These are phyloP conservation scores for Kwoniella botswanensis DNA, from an alignment of 768 basidiomycete genomes.

Conservation along the genomic window DNA sequence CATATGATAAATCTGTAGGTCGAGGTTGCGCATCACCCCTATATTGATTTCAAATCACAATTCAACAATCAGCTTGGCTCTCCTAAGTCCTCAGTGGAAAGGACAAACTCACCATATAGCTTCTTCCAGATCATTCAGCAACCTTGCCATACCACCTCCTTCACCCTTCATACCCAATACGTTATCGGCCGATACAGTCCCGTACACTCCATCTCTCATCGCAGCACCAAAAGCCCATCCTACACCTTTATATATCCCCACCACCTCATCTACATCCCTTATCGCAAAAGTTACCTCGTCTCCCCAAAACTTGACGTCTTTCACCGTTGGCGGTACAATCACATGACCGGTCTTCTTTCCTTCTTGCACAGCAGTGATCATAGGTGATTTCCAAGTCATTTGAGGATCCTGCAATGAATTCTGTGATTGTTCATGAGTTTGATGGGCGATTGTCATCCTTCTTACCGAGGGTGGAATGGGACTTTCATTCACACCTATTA, in stretches of 20 bases:
- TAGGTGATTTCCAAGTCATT: constrained; percentile 30
- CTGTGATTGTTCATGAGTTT: background rate
- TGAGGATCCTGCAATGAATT: background rate
- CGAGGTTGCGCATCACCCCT: constrained; percentile 50
- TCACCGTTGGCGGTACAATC: constrained; percentile 14
- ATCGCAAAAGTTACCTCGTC: constrained; percentile 41
- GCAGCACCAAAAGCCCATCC: constrained; percentile 41
- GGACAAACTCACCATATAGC: constrained; percentile 38
- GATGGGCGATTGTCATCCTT: constrained; percentile 9
- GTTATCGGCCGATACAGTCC: constrained; percentile 32
- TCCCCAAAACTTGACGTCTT: constrained; percentile 41
- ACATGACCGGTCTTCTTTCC: constrained; percentile 37
- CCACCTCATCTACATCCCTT: constrained; percentile 45
- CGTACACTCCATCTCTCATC: constrained; percentile 38
- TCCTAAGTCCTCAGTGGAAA: background rate
- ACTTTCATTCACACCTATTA: constrained; percentile 14
- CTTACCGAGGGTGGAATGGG: constrained; percentile 19
- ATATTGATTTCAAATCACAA: constrained; percentile 2
- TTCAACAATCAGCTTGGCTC: background rate
- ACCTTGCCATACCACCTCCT: constrained; percentile 38
- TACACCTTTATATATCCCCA: constrained; percentile 45
- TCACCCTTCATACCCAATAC: constrained; percentile 28
- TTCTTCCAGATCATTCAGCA: constrained; percentile 51
- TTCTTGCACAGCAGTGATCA: constrained; percentile 43
- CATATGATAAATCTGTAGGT: constrained; percentile 44